phyloP scores from a whole-genome alignment of 75 land plant species.

The Ceratopteris richardii region DNA sequence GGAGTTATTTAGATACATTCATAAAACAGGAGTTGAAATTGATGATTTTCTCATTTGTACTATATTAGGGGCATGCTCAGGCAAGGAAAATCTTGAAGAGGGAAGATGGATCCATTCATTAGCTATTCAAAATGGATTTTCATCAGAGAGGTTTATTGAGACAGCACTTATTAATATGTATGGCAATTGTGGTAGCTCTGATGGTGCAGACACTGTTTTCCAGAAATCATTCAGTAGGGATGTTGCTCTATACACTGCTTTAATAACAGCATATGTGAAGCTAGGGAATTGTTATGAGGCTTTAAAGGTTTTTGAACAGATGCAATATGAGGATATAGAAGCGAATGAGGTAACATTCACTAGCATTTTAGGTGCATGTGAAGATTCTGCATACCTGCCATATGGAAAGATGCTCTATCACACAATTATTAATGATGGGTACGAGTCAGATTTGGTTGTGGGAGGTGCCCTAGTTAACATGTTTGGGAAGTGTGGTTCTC shows the following conservation, averaged over 20 bases:
- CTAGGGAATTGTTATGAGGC: slow-evolving; percentile 16
- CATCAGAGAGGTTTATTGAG: slow-evolving; percentile 5
- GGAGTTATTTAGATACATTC: slow-evolving; percentile 5
- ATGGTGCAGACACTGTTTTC: slow-evolving; percentile 3
- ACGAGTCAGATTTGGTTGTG: slow-evolving; percentile 13
- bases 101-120: slow-evolving; percentile 3
- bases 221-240: slow-evolving; percentile 13
- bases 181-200: slow-evolving; percentile 10
- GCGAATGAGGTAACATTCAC: slow-evolving; percentile 10
- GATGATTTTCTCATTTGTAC: not conserved
- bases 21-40: slow-evolving; percentile 1
- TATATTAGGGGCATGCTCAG: slow-evolving; percentile 7
- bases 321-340: slow-evolving; percentile 6
- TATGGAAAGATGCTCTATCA: slow-evolving; percentile 11
- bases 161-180: slow-evolving; percentile 15
- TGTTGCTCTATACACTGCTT: slow-evolving; percentile 14
- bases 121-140: not conserved
- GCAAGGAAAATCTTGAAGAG: not conserved
- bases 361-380: slow-evolving; percentile 17
- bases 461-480: slow-evolving; percentile 19
- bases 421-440: slow-evolving; percentile 2
- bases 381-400: not conserved
- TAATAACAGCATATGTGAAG: slow-evolving; percentile 24
- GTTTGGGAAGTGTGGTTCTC: slow-evolving; percentile 17
- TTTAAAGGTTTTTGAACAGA: slow-evolving; percentile 11